Evolutionary conservation across 768 basidiomycete species (phyloP), one percentile per base, ranked within the genome.

Genomic region (Pleurotus tuber-regium): DNA sequence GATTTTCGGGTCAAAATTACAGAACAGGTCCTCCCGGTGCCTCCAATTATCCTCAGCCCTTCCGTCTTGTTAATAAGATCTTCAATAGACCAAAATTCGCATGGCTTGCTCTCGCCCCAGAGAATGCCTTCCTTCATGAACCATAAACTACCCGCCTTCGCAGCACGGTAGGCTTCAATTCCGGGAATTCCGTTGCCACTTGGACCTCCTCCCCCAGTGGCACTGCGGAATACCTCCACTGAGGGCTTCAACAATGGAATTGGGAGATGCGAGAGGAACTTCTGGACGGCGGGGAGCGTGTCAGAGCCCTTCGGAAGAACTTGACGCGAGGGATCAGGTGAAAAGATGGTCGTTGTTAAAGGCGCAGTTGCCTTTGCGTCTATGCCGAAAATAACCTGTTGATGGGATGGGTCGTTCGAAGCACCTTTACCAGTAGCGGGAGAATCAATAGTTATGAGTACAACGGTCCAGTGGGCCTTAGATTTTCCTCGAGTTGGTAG

Each of bases 91-190:
- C 88, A 90, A 59, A 87, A 90, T 57, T 88, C 85, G 60, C 85
- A 88, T 2, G 87, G 87, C 56, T 86, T 86, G 60, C 78, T 80
- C 61, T 89, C 84, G 19, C 84, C 87, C 79, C 85, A 86, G 6
- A 91, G 73, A 12, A 91, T 74, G 4, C 87, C 89, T 19, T 72
- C 70, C 33, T 74, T 67, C 40, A 85, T 71, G 71, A 90, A 91
- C 84, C 87, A 87, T 33, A 91, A 68, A 40, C 75, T 84, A 1
- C 87, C 87, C 1, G 74, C 63, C 61, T 88, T 89, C 1, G 87
- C 87, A n/a, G 78, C 78, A 25, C 83, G 78, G 63, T 86, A 84
- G 4, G 86, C 86, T 50, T 86, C 80, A 21, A 87, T 67, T 0
- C 86, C 86, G 1, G 86, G 81, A 2, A 83, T 74, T 5, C 79